phyloP scores from a whole-genome alignment of 2,329 filamentous ascomycete species.

The Apiospora aurea region DNA sequence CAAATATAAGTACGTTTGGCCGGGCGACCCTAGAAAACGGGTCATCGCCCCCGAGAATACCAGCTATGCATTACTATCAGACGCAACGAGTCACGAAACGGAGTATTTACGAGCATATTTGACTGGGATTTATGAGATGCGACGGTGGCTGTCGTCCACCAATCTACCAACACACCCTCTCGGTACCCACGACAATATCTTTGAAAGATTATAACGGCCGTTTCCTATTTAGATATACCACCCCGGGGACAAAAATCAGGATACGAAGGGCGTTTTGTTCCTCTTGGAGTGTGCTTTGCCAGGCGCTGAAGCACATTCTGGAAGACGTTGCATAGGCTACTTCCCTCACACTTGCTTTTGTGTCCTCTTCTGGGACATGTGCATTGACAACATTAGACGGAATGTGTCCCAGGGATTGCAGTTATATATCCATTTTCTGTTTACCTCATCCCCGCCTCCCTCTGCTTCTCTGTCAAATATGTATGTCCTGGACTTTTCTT shows the following conservation, averaged over 20 bases:
- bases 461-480: not conserved
- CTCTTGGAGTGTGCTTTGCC: not conserved
- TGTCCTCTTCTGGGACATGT: not conserved
- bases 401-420: not conserved
- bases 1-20: not conserved
- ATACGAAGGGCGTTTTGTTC: conserved; percentile 11
- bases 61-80: conserved; percentile 7
- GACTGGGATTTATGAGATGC: conserved; percentile 2
- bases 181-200: conserved; percentile 2
- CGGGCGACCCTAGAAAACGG: not conserved
- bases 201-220: conserved; percentile 20
- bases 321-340: not conserved
- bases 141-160: not conserved
- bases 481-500: not conserved
- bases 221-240: conserved; percentile 15
- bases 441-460: not conserved
- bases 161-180: conserved; percentile 11
- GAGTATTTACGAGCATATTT: conserved; percentile 19
- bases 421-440: not conserved
- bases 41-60: not conserved
- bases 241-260: not conserved
- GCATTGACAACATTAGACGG: conserved; percentile 10
- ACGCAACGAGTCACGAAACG: conserved; percentile 19
- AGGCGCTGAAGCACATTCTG: not conserved
- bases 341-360: not conserved